Evolutionary conservation across 2,329 filamentous ascomycete species (phyloP).

Genomic region (Neophaeococcomyces mojaviensis): DNA sequence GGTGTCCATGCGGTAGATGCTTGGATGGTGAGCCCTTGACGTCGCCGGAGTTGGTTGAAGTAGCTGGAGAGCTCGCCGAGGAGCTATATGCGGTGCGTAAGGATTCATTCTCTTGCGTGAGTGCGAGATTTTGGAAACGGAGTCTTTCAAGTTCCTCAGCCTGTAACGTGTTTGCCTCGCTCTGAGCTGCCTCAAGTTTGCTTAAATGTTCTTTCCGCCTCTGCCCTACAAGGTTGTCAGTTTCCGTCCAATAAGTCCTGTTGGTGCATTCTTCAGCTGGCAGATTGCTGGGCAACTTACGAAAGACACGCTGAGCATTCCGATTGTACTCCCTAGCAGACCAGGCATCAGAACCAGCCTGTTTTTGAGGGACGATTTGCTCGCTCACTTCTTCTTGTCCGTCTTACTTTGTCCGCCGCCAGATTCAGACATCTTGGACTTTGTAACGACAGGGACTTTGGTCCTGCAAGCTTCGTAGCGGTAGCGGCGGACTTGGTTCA

Average conservation of each 20-base stretch:
- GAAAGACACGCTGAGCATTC: slow-evolving; percentile 39
- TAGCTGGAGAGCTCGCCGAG: slow-evolving; percentile 24
- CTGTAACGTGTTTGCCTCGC: slow-evolving; percentile 32
- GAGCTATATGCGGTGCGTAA: slow-evolving; percentile 31
- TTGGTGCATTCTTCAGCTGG: slow-evolving; percentile 12
- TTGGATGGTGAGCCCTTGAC: slow-evolving; percentile 23
- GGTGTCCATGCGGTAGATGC: slow-evolving; percentile 16
- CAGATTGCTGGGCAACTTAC: slow-evolving; percentile 26
- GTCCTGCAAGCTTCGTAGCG: slow-evolving; percentile 14
- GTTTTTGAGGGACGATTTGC: not conserved
- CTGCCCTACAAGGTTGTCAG: slow-evolving; percentile 28
- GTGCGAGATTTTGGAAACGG: slow-evolving; percentile 33
- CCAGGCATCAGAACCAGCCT: slow-evolving; percentile 9
- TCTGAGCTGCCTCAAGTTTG: slow-evolving; percentile 36
- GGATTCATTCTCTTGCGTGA: slow-evolving; percentile 35
- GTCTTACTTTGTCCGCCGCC: slow-evolving; percentile 24
- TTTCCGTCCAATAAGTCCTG: not conserved
- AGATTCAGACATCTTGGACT: slow-evolving; percentile 25
- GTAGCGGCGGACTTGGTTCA: slow-evolving; percentile 24
- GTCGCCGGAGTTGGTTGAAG: slow-evolving; percentile 19
- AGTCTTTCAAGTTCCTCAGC: slow-evolving; percentile 36
- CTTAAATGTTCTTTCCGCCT: slow-evolving; percentile 39
- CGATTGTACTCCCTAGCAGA: slow-evolving; percentile 30
- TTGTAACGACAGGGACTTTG: not conserved
- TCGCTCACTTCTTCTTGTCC: slow-evolving; percentile 24